Conservation (phyloP, 306 rosid species). For the Hippophae gyantsensis region DNA sequence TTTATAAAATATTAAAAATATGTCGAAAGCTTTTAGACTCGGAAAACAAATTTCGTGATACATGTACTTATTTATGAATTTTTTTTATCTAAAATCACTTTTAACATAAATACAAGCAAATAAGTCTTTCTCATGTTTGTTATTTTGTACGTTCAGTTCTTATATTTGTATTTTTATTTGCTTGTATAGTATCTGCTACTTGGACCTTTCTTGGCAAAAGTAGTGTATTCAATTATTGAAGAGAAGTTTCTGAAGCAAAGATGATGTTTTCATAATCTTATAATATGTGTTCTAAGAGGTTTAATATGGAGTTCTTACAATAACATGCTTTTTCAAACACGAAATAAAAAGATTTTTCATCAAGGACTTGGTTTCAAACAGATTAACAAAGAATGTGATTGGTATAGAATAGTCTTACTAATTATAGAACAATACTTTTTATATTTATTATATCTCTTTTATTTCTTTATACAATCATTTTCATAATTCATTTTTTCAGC, state of each 20-base stretch:
- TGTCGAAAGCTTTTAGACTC: no score
- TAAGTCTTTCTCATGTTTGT: no score
- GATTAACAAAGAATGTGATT: constrained; percentile 76
- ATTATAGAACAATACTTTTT: no score
- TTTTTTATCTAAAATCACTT: no score
- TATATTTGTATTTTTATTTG: background rate
- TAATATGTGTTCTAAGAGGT: constrained; percentile 11
- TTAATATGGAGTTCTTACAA: no score
- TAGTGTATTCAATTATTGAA: constrained; percentile 28
- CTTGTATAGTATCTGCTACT: constrained; percentile 42
- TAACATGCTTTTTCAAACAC: no score
- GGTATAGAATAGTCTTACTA: constrained; percentile 27
- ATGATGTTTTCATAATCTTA: constrained; percentile 61
- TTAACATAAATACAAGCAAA: no score
- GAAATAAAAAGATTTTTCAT: constrained; percentile 27
- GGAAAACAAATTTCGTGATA: no score
- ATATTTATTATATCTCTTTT: background rate
- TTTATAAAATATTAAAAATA: background rate
- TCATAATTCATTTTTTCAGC: background rate
- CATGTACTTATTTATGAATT: no score
- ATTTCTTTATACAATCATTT: background rate
- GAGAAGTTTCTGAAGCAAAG: constrained; percentile 30
- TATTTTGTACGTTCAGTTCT: no score
- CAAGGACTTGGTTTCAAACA: constrained; percentile 79
- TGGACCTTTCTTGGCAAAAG: constrained; percentile 59